Evolutionary conservation across 2,329 filamentous ascomycete genomes (phyloP).

Genomic region (Sclerotiophoma versabilis): DNA sequence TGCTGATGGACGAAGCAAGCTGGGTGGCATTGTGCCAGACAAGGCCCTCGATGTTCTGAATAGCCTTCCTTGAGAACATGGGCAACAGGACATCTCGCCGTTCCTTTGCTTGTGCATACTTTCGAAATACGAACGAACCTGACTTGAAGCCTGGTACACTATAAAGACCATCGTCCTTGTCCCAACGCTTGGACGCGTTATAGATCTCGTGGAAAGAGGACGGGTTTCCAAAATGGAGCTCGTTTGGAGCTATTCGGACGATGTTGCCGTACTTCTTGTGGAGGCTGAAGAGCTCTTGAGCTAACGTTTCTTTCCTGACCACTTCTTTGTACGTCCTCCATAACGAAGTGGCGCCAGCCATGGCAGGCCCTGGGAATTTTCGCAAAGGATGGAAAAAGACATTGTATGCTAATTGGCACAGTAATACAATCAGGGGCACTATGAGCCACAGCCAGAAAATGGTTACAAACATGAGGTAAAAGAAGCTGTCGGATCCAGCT

Average conservation of each 20-base stretch:
- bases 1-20: neutral
- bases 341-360: constrained; percentile 34
- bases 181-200: neutral
- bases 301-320: constrained; percentile 3
- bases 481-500: too few relatives aligned
- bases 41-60: constrained; percentile 1
- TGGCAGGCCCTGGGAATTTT: constrained; percentile 49
- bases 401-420: constrained; percentile 36
- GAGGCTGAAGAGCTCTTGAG: constrained; percentile 21
- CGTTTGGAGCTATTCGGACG: constrained; percentile 49
- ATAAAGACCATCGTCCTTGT: constrained; percentile 1
- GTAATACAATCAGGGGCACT: neutral
- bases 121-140: neutral
- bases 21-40: constrained; percentile 5
- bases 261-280: constrained; percentile 49
- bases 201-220: constrained; percentile 3
- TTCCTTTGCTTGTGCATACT: neutral
- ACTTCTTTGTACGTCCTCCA: constrained; percentile 24
- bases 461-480: too few relatives aligned
- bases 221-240: constrained; percentile 28
- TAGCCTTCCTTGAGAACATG: neutral
- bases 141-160: constrained; percentile 2
- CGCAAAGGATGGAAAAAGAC: constrained; percentile 51
- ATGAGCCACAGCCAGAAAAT: neutral
- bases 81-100: neutral